Base-by-base conservation (phyloP, 768 basidiomycete genomes). In the Xanthoconium purpureum region DNA sequence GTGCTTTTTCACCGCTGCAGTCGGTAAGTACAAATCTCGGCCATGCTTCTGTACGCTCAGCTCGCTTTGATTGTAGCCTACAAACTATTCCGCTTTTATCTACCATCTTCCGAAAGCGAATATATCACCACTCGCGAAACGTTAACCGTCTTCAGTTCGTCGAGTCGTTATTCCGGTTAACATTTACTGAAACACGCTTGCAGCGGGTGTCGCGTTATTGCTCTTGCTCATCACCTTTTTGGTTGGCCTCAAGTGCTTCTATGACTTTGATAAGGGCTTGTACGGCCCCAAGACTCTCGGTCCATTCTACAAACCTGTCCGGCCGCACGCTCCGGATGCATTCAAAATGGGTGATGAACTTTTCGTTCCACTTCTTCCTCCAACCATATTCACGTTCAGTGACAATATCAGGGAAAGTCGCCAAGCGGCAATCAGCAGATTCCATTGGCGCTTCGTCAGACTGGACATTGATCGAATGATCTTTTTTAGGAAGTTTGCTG, bases 61-160 rank as follows among this genome's bases (percentile, higher is more conserved):
- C 20, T 40, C 1, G 12, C n/a, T 44, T 56, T 20, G 49, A 55
- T 24, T 29, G 15, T 43, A 91, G 88, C 93, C 48, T 94, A 87
- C 71, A 94, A 94, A 66, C 79, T 94, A 18, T 82, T 86, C 57
- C 84, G 91, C 20, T 89, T 93, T 75, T 94, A 89, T 66, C 74
- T 82, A 29, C 88, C 89, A 5, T 58, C 64, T 5, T 84, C 87
- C 8, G 60, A 70, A 45, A 60, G 39, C 1, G 75, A 79, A 59
- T 94, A 94, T 64, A 63, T 70, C 24, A 84, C 88, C n/a, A 92
- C 91, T n/a, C 79, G 91, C 50, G 85, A 83, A 50, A 89, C 91
- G 8, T 74, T 94, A 13, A 91, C 90, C 5, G 78, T 84, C 32
- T 94, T 93, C 77, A 89, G 91, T 94, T 65, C 47, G 82, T 76